Evolutionary conservation across 345 rosid species (phyloP), one percentile per base, ranked within the genome.

Genomic region (Rhizophora mangle): DNA sequence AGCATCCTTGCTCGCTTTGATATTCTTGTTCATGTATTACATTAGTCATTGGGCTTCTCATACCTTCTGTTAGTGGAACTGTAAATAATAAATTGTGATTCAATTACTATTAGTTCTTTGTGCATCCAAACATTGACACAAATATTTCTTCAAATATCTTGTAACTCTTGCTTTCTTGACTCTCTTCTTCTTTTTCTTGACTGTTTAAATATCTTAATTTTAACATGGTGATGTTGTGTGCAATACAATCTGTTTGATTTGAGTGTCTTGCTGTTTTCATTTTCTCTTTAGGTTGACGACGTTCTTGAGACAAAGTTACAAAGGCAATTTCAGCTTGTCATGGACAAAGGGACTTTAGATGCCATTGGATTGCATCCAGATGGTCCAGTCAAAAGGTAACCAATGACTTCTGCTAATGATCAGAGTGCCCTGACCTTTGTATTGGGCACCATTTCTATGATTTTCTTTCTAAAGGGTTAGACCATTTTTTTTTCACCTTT

Each of bases 291-390:
- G 99, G 99, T 85, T 76, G 98, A 92, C 79, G 98, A 95, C 78
- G 77, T 92, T 80, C 91, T 95, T 24, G 91, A 90, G 32, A 90
- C 96, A 57, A 95, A 92, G 69, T 31, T 92, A 76, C 86, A 85
- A 47, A 79, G 78, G 62, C 89, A 84, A 69, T 95, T 88, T 84
- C 82, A 81, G 74, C 91, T 92, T 74, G 96, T 92, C 72, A 83
- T 95, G 84, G 99, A 95, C 82, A 92, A 95, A 83, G 99, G 98
- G 67, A 95, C 99, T 46, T 78, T 95, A 56, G 99, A 95, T 84
- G 99, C 97, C 60, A 88, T 95, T 73, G 96, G 99, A 39, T 83
- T 95, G 87, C 97, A 95, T 76, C 99, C 99, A 26, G 97, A 95
- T 75, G 99, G 96, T 59, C 83, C 85, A 31, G 73, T 86, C 68